Evolutionary conservation across 2,329 filamentous ascomycete genomes (phyloP), one percentile per base, ranked within the genome.

Genomic region (Aspergillus niger): DNA sequence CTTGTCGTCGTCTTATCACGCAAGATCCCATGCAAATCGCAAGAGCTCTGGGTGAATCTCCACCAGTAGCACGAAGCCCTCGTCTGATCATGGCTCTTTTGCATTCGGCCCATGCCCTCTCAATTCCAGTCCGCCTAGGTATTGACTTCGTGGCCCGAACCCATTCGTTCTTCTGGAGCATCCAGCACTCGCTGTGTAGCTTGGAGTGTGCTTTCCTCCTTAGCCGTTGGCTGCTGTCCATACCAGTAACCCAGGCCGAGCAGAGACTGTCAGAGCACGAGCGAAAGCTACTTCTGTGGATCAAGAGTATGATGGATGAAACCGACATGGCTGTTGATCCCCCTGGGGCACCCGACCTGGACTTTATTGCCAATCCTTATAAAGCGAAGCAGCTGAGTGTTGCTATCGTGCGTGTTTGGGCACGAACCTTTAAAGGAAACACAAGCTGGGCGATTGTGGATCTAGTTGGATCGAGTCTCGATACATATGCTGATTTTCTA

Each of bases 101-200:
- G 3, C 82, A 85, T 64, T 81, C 81, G n/a, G 80, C 81, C 0
- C 82, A 85, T 59, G 82, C 82, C 11, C 74, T 85, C 8, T 83
- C 82, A 8, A 82, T 85, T 26, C 82, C 81, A 0, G 80, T 85
- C 3, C 76, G 82, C 43, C 75, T 85, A 8, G 83, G 83, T 1
- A 80, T 85, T 53, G 78, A 81, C 53, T 83, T 83, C 54, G 82
- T 85, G 39, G 81, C 82, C 3, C 76, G 77, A 49, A 83, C 80
- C 1, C 82, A 84, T 66, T 83, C 81, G 1, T 81, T 83, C 57
- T 81, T 83, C 66, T 85, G 83, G 83, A 82, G 80, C 39, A 81
- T 85, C 28, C 81, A 84, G 64, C 83, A 85, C 64, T 82, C 81
- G 1, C 72, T 85, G 5, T 83, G 81, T 70, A 83, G 80, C 60